Percentiles rank a stretch among this genome's conserved stretches.
Conservation (phyloP, 2,329 filamentous ascomycete species). For the Mycosphaerella arachidis region DNA sequence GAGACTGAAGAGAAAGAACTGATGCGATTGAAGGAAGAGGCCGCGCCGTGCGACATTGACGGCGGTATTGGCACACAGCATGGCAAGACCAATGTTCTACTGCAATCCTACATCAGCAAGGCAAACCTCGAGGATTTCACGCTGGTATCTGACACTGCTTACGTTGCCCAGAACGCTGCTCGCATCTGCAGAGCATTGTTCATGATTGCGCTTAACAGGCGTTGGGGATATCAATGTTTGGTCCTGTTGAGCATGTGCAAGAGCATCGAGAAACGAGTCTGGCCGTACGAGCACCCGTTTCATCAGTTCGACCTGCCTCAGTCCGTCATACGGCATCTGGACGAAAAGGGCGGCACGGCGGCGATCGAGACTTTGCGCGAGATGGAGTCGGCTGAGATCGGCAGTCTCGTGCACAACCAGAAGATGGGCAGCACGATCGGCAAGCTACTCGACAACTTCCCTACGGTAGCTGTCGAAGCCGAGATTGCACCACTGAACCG, state of each 20-base stretch:
- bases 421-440: constrained; percentile 78
- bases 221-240: constrained; percentile 93
- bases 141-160: constrained; percentile 83
- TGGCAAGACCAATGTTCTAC: constrained; percentile 89
- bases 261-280: constrained; percentile 92
- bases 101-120: constrained; percentile 90
- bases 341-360: constrained; percentile 67
- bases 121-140: constrained; percentile 90
- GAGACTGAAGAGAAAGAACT: constrained; percentile 89
- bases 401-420: constrained; percentile 83
- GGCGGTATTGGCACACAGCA: constrained; percentile 65
- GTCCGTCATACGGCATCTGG: constrained; percentile 76
- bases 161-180: constrained; percentile 91
- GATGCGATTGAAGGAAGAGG: constrained; percentile 64
- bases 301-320: constrained; percentile 90
- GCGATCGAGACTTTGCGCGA: constrained; percentile 83
- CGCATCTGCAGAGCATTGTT: constrained; percentile 93
- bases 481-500: constrained; percentile 94
- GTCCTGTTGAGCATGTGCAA: constrained; percentile 89
- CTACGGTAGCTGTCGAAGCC: constrained; percentile 81
- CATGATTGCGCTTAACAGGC: constrained; percentile 91
- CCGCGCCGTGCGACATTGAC: constrained; percentile 72
- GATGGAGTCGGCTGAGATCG: constrained; percentile 90
- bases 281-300: constrained; percentile 91
- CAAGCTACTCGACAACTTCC: constrained; percentile 83